Base-by-base conservation (phyloP, 345 rosid species). In the Populus simonii region DNA sequence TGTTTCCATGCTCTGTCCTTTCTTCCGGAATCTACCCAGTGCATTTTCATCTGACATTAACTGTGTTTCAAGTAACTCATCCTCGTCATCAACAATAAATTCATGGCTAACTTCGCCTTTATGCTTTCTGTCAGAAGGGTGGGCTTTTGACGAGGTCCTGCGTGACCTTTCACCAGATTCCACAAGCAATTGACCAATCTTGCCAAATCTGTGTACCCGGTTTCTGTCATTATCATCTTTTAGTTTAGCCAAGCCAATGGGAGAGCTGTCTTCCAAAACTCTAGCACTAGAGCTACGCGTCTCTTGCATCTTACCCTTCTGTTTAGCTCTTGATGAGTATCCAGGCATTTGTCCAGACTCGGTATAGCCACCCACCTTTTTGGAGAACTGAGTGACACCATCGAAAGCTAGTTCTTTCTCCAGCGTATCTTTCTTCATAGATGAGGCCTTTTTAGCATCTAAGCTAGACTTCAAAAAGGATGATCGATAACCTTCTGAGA, bases 261-360 rank as follows among this genome's bases (percentile, higher is more conserved):
- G 75, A 49, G 82, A 73, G 80, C 80, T 80, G 33, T 88, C 86
- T 63, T 80, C 89, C 80, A 85, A 77, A 80, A 76, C 82, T 86
- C 85, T 81, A 59, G 87, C 74, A 43, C 81, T 79, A 73, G 87
- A 86, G 68, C 77, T 79, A 77, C 80, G 82, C 63, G 80, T 81
- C 73, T 86, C 90, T 72, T 63, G 87, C 87, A 85, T 88, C 88
- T 88, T 94, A 71, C 92, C 86, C 87, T 93, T 94, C 82, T 89
- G 90, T 87, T 91, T 94, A 76, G 83, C 85, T 89, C 90, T 92
- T 70, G 79, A 84, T 73, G 84, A 63, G 84, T 85, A 84, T 74
- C 81, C 88, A 20, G 84, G 74, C 49, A 68, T 82, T 76, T 82
- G 78, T 23, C 72, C 77, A 79, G 77, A 87, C 73, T 90, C 93